phyloP scores from a whole-genome alignment of 805 yeast genomes.

The Zygoascus biomembranicola region DNA sequence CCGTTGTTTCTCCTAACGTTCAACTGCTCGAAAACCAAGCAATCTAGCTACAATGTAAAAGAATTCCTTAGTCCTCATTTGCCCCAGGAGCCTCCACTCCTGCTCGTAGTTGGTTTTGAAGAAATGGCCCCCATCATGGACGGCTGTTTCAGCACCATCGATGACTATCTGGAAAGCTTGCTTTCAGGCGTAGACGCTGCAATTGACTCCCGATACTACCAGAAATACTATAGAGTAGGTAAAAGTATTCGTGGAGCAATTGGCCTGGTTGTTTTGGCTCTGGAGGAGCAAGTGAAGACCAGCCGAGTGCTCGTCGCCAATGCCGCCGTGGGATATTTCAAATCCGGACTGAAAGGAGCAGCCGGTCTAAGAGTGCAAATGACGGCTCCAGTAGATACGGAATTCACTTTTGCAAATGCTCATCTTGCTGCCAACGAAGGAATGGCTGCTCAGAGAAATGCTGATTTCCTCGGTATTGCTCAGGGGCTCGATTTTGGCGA shows the following conservation, averaged over 20 bases:
- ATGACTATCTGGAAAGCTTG: constrained; percentile 21
- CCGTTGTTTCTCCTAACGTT: constrained; percentile 20
- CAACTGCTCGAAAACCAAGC: constrained; percentile 23
- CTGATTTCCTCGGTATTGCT: constrained; percentile 42
- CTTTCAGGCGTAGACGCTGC: constrained; percentile 20
- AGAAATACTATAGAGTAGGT: constrained; percentile 12
- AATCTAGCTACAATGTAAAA: constrained; percentile 7
- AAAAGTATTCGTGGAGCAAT: constrained; percentile 23
- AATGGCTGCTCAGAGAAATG: constrained; percentile 42
- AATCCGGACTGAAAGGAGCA: constrained; percentile 69
- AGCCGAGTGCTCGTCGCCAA: constrained; percentile 13
- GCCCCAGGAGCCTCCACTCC: constrained; percentile 13
- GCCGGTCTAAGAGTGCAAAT: constrained; percentile 48
- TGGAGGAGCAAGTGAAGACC: constrained; percentile 1
- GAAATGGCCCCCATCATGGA: constrained; percentile 30
- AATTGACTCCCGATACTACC: constrained; percentile 3
- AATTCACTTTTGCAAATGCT: constrained; percentile 53
- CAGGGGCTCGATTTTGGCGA: constrained; percentile 51
- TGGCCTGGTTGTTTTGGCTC: constrained; percentile 21
- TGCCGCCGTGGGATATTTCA: constrained; percentile 40
- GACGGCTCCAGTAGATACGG: constrained; percentile 13
- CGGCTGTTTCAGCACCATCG: constrained; percentile 21
- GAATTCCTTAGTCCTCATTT: constrained; percentile 5
- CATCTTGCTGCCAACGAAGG: constrained; percentile 84
- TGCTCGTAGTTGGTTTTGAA: constrained; percentile 28